Evolutionary conservation across 345 rosid genomes (phyloP).

Genomic region (Gynandropsis gynandra): DNA sequence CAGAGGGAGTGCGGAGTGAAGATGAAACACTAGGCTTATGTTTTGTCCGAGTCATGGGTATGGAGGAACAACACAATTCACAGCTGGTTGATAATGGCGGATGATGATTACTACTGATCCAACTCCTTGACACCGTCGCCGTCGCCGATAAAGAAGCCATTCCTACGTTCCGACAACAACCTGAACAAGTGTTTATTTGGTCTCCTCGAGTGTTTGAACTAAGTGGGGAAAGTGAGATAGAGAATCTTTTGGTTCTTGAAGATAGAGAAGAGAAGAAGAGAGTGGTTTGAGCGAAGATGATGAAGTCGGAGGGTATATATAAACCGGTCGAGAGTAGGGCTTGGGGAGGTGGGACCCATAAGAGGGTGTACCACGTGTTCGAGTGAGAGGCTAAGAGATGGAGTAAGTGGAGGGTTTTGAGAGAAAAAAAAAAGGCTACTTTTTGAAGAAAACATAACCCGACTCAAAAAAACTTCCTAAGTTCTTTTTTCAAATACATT

Average conservation of each 20-base stretch:
- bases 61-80: conserved; percentile 16
- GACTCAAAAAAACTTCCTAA: too few species aligned
- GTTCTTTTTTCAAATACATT: too few species aligned
- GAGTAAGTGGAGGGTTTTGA: conserved; percentile 15
- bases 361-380: conserved; percentile 29
- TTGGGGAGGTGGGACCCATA: conserved; percentile 13
- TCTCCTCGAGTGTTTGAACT: conserved; percentile 9
- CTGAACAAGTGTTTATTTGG: conserved; percentile 16
- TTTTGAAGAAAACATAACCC: conserved; percentile 4
- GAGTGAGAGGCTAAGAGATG: conserved; percentile 11
- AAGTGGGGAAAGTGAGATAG: too few species aligned
- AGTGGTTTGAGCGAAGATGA: conserved; percentile 26
- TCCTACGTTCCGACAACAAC: too few species aligned
- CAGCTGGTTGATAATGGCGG: conserved; percentile 27
- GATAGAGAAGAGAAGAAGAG: conserved; percentile 21
- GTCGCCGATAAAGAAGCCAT: conserved; percentile 35
- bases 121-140: conserved; percentile 26
- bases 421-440: conserved; percentile 12
- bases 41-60: conserved; percentile 25
- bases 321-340: conserved; percentile 20
- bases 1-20: conserved; percentile 49
- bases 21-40: conserved; percentile 29
- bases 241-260: too few species aligned
- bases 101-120: conserved; percentile 22
- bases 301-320: conserved; percentile 27